Conservation (phyloP, 2,329 filamentous ascomycete genomes). For the Albifimbria verrucaria region DNA sequence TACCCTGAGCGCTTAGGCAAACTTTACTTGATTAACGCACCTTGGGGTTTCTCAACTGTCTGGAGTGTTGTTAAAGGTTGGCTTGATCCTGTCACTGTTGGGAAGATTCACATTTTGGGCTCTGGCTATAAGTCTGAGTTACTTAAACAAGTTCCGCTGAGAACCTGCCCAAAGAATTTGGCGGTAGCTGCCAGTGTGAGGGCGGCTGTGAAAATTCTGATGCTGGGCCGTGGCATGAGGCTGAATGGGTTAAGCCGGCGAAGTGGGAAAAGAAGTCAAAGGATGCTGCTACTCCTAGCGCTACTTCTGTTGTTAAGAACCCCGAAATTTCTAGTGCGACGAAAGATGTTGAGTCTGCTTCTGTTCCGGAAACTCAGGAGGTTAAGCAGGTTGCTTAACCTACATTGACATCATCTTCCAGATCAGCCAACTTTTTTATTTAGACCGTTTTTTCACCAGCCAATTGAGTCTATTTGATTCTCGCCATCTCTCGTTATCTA, state of each 20-base stretch:
- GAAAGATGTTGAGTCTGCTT: too few species aligned
- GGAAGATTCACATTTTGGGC: slow-evolving; percentile 92
- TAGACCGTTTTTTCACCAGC: too few species aligned
- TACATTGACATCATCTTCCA: too few species aligned
- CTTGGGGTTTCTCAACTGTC: slow-evolving; percentile 87
- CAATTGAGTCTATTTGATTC: too few species aligned
- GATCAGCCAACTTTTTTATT: too few species aligned
- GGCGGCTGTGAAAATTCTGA: slow-evolving; percentile 87
- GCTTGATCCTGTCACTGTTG: slow-evolving; percentile 93
- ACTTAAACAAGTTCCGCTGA: slow-evolving; percentile 78
- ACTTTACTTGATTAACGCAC: slow-evolving; percentile 96
- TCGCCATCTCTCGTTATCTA: too few species aligned
- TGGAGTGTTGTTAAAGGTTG: slow-evolving; percentile 88
- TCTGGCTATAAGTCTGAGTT: slow-evolving; percentile 79
- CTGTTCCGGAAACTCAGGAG: too few species aligned
- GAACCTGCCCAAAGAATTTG: slow-evolving; percentile 84
- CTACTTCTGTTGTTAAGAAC: too few species aligned
- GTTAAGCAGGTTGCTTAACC: too few species aligned
- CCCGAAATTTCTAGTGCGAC: too few species aligned
- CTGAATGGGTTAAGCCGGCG: slow-evolving; percentile 61
- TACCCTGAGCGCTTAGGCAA: slow-evolving; percentile 96
- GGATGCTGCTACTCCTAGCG: slow-evolving; percentile 18
- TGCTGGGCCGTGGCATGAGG: slow-evolving; percentile 82
- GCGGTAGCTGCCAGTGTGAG: slow-evolving; percentile 76
- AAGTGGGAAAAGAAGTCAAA: slow-evolving; percentile 59